Conservation (phyloP, 768 basidiomycete genomes). For the Agaricus subrufescens region DNA sequence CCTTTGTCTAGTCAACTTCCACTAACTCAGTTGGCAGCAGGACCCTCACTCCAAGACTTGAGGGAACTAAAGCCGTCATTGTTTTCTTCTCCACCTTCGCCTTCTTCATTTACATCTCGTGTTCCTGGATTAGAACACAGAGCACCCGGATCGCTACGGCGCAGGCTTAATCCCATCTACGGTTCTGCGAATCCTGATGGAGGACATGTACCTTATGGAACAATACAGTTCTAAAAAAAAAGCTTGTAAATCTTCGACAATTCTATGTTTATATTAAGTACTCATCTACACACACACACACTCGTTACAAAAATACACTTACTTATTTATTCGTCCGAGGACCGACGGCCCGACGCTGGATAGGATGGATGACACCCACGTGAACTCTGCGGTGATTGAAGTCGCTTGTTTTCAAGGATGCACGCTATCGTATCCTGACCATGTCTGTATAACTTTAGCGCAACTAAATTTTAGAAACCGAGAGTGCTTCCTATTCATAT, state of each 20-base stretch:
- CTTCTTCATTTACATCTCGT: neutral
- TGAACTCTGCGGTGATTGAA: too few species aligned
- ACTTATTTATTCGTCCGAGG: neutral
- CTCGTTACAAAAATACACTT: neutral
- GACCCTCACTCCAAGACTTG: neutral
- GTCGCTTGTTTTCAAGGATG: too few species aligned
- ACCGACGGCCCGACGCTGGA: too few species aligned
- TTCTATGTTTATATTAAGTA: neutral
- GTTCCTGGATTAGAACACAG: constrained; percentile 5
- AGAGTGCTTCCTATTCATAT: too few species aligned
- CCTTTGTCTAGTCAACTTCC: too few species aligned
- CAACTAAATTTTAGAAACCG: too few species aligned
- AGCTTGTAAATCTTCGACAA: neutral
- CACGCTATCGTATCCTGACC: too few species aligned
- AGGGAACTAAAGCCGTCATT: neutral
- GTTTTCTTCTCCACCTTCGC: neutral
- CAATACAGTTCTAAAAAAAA: neutral
- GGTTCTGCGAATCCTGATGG: neutral
- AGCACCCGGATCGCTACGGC: neutral
- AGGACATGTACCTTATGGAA: constrained; percentile 4
- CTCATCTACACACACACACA: neutral
- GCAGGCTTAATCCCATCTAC: neutral
- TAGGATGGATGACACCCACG: too few species aligned
- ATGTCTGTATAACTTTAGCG: too few species aligned
- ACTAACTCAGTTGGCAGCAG: neutral